Conservation (phyloP, 2,329 filamentous ascomycete species). For the Epichloe hybrida region DNA sequence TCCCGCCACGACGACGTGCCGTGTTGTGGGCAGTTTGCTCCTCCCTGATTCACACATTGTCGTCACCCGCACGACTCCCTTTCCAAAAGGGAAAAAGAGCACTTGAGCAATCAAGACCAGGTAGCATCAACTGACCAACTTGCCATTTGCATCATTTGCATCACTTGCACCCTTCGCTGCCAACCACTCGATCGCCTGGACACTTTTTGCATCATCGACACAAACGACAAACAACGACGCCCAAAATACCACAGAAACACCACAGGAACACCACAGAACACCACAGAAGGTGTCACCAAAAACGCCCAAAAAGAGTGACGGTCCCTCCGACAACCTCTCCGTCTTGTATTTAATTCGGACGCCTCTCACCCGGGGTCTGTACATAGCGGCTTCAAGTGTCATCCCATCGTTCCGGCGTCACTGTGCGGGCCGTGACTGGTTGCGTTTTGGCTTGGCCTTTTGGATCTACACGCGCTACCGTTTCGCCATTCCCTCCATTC, state of each 20-base stretch:
- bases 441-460: neutral
- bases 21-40: neutral
- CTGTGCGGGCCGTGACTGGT: too few relatives aligned
- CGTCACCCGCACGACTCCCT: neutral
- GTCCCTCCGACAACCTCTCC: neutral
- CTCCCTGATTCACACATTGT: slow-evolving; percentile 6
- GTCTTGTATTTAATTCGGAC: neutral
- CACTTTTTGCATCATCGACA: neutral
- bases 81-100: neutral
- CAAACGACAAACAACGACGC: neutral
- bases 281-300: too few relatives aligned
- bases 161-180: neutral
- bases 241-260: too few relatives aligned
- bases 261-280: too few relatives aligned
- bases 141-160: too few relatives aligned
- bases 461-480: neutral
- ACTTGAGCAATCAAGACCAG: too few relatives aligned
- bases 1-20: neutral
- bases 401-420: too few relatives aligned
- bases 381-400: too few relatives aligned
- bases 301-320: neutral
- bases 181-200: neutral
- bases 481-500: neutral
- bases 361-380: neutral
- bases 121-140: too few relatives aligned